These are phyloP conservation scores for Malassezia vespertilionis DNA, from an alignment of 1,284 basidiomycete species.

Conservation along the genomic window DNA sequence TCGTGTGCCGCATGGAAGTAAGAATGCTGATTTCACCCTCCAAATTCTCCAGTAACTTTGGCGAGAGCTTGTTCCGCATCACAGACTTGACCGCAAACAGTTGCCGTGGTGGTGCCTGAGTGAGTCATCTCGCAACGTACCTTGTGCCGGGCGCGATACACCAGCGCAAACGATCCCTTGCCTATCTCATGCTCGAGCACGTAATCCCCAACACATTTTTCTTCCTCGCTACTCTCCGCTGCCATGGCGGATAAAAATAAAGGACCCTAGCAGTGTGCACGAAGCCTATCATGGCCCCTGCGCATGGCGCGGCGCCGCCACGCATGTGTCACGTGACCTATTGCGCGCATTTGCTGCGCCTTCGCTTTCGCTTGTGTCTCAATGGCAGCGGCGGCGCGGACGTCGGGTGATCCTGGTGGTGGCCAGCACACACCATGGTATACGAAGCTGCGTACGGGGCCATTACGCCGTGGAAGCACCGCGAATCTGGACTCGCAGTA, in stretches of 20 bases:
- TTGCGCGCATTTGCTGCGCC: too few species aligned
- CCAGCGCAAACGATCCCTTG: conserved; percentile 82
- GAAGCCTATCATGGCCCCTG: conserved; percentile 13
- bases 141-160: conserved; percentile 68
- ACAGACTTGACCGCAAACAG: conserved; percentile 89
- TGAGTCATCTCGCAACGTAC: conserved; percentile 3
- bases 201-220: conserved; percentile 50
- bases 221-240: conserved; percentile 15
- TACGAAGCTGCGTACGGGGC: background rate
- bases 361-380: too few species aligned
- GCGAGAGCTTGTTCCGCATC: conserved; percentile 71
- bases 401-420: background rate
- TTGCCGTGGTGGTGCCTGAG: conserved; percentile 17
- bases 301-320: background rate
- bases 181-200: conserved; percentile 54
- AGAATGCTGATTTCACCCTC: conserved; percentile 95
- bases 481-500: conserved; percentile 1
- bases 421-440: conserved; percentile 4
- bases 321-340: conserved; percentile 5
- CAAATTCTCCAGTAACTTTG: conserved; percentile 89
- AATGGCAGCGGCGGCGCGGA: conserved; percentile 3
- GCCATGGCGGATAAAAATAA: conserved; percentile 11
- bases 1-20: conserved; percentile 80
- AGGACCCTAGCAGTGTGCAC: background rate
- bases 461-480: background rate